phyloP scores from a whole-genome alignment of 306 rosid genomes.

The Comarum palustre region DNA sequence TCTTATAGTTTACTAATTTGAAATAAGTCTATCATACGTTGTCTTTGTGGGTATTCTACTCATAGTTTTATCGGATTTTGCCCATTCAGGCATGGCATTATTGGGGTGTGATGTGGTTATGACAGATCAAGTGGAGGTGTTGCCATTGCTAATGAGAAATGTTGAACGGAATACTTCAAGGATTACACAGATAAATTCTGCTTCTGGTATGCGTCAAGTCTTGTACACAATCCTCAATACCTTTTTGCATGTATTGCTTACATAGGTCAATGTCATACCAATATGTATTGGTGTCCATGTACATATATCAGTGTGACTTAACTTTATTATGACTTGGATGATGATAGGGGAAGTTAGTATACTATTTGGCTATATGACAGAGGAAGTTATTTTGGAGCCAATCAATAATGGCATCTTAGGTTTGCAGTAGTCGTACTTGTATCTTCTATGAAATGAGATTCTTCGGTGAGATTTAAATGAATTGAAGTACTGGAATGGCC shows the following conservation, averaged over 20 bases:
- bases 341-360: neutral
- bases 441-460: neutral
- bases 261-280: neutral
- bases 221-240: constrained; percentile 2
- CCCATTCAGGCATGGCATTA: constrained; percentile 82
- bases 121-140: constrained; percentile 86
- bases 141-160: constrained; percentile 74
- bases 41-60: constrained; percentile 8
- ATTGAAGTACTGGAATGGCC: neutral
- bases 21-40: constrained; percentile 16
- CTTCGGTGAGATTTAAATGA: neutral
- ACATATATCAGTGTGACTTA: neutral
- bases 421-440: constrained; percentile 13
- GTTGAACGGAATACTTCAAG: constrained; percentile 85
- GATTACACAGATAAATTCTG: constrained; percentile 64
- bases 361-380: neutral
- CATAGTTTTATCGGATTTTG: constrained; percentile 29
- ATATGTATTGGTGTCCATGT: neutral
- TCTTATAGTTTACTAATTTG: constrained; percentile 16
- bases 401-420: constrained; percentile 9
- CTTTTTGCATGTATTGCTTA: constrained; percentile 14
- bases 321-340: neutral
- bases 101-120: constrained; percentile 78
- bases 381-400: neutral
- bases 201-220: constrained; percentile 41